Evolutionary conservation across 1,284 basidiomycete genomes (phyloP).

Genomic region (Wallemia ichthyophaga): DNA sequence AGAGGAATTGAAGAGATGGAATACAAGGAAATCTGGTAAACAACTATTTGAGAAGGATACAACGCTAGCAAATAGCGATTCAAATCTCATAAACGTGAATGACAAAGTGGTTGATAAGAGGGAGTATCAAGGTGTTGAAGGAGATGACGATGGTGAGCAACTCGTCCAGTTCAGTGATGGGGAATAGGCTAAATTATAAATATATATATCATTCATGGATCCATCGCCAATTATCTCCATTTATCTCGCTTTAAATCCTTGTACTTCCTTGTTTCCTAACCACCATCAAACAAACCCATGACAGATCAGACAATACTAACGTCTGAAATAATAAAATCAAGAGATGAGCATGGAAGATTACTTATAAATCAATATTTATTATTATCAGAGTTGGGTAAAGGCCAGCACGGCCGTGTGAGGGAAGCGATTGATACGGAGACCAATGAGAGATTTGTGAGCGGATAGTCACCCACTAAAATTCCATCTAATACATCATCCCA

Average conservation of each 20-base stretch:
- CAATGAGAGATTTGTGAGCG: neutral
- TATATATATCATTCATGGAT: too few relatives aligned
- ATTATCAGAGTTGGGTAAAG: neutral
- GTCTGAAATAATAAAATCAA: neutral
- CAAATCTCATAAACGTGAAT: neutral
- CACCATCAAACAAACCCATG: neutral
- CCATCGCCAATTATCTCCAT: too few relatives aligned
- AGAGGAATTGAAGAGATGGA: neutral
- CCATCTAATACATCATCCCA: neutral
- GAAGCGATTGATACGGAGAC: neutral
- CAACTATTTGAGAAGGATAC: neutral
- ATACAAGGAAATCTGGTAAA: neutral
- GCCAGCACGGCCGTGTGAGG: neutral
- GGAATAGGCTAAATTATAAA: neutral
- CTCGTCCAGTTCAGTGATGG: neutral
- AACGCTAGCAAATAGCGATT: neutral
- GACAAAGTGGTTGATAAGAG: neutral
- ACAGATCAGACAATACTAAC: neutral
- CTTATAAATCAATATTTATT: neutral
- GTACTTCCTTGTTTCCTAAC: neutral
- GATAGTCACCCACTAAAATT: neutral
- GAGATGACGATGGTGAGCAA: neutral
- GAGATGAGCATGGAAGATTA: neutral
- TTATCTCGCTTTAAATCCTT: too few relatives aligned
- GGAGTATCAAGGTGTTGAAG: neutral